These are phyloP conservation scores for Albifimbria verrucaria DNA, from an alignment of 2,329 filamentous ascomycete genomes.

Conservation along the genomic window DNA sequence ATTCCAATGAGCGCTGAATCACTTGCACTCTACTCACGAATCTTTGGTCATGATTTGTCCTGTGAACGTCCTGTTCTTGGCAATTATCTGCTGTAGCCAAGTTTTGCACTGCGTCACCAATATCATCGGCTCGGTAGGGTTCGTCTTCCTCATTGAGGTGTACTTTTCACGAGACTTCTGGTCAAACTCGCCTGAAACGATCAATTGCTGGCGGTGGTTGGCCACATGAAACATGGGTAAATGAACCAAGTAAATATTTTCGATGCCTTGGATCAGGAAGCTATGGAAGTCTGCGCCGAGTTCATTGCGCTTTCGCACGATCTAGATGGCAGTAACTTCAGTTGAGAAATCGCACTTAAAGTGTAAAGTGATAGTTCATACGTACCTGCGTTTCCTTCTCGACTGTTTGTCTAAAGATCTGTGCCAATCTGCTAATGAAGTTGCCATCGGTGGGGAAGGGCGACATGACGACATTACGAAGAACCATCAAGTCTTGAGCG, in stretches of 20 bases:
- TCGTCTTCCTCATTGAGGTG: constrained; percentile 17
- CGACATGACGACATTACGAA: constrained; percentile 47
- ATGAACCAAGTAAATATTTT: constrained; percentile 25
- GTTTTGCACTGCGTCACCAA: constrained; percentile 21
- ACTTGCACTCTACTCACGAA: constrained; percentile 16
- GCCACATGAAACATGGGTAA: constrained; percentile 37
- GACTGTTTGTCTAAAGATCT: constrained; percentile 26
- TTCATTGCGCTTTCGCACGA: constrained; percentile 32
- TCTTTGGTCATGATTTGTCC: constrained; percentile 24
- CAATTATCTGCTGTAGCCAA: constrained; percentile 18
- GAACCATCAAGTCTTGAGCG: constrained; percentile 35
- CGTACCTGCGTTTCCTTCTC: constrained; percentile 17
- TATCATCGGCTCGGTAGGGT: constrained; percentile 22
- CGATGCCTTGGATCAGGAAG: constrained; percentile 35
- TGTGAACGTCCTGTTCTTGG: constrained; percentile 17
- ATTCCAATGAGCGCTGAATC: neutral
- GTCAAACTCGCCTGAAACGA: constrained; percentile 17
- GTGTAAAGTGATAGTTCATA: neutral
- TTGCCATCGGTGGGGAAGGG: constrained; percentile 37
- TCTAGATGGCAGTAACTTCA: constrained; percentile 3
- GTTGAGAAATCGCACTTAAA: neutral
- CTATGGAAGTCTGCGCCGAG: constrained; percentile 28
- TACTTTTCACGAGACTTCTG: constrained; percentile 16
- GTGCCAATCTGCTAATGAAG: constrained; percentile 35
- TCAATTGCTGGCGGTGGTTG: constrained; percentile 36